Conservation (phyloP, 176 grass and related monocot genomes). For the Pharus latifolius region DNA sequence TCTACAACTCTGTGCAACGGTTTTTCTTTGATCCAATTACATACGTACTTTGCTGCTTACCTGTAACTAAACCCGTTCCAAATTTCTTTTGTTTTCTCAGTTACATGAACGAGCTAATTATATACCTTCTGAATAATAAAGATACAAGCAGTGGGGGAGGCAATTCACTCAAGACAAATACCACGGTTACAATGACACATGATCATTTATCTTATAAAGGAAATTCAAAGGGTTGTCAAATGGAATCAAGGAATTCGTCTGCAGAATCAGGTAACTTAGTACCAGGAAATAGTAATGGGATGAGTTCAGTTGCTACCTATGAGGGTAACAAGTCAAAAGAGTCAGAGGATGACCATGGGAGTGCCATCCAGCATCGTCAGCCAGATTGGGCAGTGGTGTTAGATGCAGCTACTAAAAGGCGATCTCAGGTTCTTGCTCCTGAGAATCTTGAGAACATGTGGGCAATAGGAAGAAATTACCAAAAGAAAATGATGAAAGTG, state of each 20-base stretch:
- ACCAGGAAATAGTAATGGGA: constrained; percentile 20
- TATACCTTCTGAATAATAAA: constrained; percentile 60
- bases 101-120: constrained; percentile 88
- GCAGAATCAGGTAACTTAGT: constrained; percentile 17
- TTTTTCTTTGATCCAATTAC: too few species aligned
- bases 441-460: constrained; percentile 99
- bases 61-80: not conserved
- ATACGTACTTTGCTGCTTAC: not conserved
- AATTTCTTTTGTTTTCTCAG: constrained; percentile 44
- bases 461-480: constrained; percentile 93
- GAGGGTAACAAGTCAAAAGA: constrained; percentile 24
- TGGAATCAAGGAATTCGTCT: constrained; percentile 21
- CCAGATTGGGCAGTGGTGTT: constrained; percentile 76
- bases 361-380: constrained; percentile 17
- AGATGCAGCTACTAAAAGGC: constrained; percentile 89
- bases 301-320: constrained; percentile 17
- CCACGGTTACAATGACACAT: constrained; percentile 8
- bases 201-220: constrained; percentile 27
- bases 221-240: constrained; percentile 35
- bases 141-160: constrained; percentile 30
- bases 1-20: too few species aligned
- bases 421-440: constrained; percentile 81
- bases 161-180: constrained; percentile 32
- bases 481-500: constrained; percentile 78
- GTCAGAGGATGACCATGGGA: constrained; percentile 23